Conservation (phyloP, 169 alveolate species). For the Eimeria falciformis region DNA sequence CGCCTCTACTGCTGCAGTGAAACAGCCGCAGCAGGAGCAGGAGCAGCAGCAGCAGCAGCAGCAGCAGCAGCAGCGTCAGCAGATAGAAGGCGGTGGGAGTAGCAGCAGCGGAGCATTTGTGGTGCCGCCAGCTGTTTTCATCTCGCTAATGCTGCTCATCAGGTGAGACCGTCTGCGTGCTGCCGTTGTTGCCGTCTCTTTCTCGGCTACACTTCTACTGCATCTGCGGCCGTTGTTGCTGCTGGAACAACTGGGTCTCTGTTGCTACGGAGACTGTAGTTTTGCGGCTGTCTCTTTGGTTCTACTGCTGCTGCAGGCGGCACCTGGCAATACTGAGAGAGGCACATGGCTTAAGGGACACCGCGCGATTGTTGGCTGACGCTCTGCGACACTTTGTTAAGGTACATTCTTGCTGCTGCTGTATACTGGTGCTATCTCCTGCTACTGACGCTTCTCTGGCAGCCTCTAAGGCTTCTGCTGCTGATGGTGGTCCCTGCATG, state of each 20-base stretch:
- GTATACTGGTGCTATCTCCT: no score
- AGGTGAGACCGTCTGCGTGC: conserved; percentile 14
- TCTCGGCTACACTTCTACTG: neutral
- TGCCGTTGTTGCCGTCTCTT: conserved; percentile 31
- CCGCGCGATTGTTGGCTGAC: neutral
- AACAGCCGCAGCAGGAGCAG: conserved; percentile 6
- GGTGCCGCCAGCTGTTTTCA: conserved; percentile 45
- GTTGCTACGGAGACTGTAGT: no score
- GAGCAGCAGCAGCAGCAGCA: conserved; percentile 19
- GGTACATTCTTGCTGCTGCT: conserved; percentile 11
- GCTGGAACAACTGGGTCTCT: no score
- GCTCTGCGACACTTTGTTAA: neutral
- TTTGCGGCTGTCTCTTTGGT: no score
- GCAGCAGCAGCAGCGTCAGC: conserved; percentile 46
- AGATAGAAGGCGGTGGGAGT: no score
- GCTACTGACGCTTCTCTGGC: no score
- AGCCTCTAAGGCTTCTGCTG: neutral
- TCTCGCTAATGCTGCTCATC: conserved; percentile 21
- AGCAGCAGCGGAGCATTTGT: conserved; percentile 19
- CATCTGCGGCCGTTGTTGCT: neutral
- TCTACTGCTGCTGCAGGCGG: conserved; percentile 27
- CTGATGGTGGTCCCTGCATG: neutral
- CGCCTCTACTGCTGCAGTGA: conserved; percentile 34
- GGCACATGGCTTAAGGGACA: neutral
- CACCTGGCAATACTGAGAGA: conserved; percentile 1